Evolutionary conservation across 1,139 yeast species (phyloP).

Genomic region (Sugiyamaella castrensis): DNA sequence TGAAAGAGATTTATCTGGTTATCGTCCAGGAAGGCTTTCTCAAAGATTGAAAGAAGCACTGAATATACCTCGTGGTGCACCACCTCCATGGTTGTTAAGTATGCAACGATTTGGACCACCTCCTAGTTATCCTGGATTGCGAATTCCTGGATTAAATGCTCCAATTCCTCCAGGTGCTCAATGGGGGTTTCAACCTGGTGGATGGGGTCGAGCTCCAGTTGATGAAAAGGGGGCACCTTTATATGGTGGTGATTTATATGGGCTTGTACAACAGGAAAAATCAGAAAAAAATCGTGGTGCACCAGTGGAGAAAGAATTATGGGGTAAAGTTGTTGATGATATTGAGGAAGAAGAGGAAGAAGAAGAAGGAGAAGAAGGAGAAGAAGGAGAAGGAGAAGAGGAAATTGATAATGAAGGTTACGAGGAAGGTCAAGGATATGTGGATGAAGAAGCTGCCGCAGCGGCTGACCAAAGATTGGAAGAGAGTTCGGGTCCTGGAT

Average conservation of each 20-base stretch:
- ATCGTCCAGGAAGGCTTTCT: slow-evolving; percentile 70
- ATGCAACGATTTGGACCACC: slow-evolving; percentile 81
- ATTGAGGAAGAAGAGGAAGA: slow-evolving; percentile 36
- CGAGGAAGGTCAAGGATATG: slow-evolving; percentile 27
- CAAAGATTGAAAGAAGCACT: slow-evolving; percentile 60
- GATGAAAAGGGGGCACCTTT: slow-evolving; percentile 37
- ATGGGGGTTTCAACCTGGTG: slow-evolving; percentile 43
- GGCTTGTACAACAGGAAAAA: slow-evolving; percentile 21
- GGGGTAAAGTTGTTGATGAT: slow-evolving; percentile 36
- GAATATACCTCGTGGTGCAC: slow-evolving; percentile 59
- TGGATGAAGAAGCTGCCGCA: slow-evolving; percentile 30
- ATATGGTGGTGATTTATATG: slow-evolving; percentile 40
- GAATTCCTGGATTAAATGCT: slow-evolving; percentile 53
- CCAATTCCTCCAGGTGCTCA: slow-evolving; percentile 41
- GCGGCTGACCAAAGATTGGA: slow-evolving; percentile 18
- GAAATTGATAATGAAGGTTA: slow-evolving; percentile 24
- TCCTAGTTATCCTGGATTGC: slow-evolving; percentile 69
- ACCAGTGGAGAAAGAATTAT: slow-evolving; percentile 38
- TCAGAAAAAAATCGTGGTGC: slow-evolving; percentile 41
- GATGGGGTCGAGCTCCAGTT: slow-evolving; percentile 43
- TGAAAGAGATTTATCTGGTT: slow-evolving; percentile 41
- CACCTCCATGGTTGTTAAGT: slow-evolving; percentile 79
- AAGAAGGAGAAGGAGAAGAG: slow-evolving; percentile 31
- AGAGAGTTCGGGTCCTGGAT: not conserved
- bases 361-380: slow-evolving; percentile 34